Percentiles rank a stretch among this genome's conserved stretches.
Evolutionary conservation across 345 rosid genomes (phyloP).

Genomic region (Streptanthus diversifolius): DNA sequence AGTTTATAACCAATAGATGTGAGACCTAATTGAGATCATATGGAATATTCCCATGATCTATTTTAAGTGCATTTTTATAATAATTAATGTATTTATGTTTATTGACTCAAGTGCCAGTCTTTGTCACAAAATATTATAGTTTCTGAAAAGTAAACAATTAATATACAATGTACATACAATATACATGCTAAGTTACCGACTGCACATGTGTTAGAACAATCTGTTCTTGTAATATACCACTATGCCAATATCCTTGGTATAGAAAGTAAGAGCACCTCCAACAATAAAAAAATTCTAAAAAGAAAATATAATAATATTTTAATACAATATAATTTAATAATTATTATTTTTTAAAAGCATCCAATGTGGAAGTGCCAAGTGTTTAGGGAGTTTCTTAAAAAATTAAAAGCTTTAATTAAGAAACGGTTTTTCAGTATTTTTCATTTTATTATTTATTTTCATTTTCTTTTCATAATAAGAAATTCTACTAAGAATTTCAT

Average conservation of each 20-base stretch:
- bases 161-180: background rate
- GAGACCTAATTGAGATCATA: constrained; percentile 15
- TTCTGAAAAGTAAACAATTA: background rate
- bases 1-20: constrained; percentile 6
- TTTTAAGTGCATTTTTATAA: background rate
- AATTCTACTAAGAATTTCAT: too few relatives aligned
- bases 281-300: too few relatives aligned
- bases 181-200: constrained; percentile 18
- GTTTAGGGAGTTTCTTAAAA: too few relatives aligned
- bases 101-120: constrained; percentile 14
- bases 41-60: constrained; percentile 26
- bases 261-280: too few relatives aligned
- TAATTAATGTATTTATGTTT: background rate
- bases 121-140: background rate
- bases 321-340: too few relatives aligned
- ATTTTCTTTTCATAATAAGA: too few relatives aligned
- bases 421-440: too few relatives aligned
- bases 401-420: too few relatives aligned
- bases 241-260: constrained; percentile 1
- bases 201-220: constrained; percentile 22
- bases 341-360: too few relatives aligned
- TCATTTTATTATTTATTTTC: too few relatives aligned
- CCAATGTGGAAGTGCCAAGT: too few relatives aligned
- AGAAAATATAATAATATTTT: too few relatives aligned
- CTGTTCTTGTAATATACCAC: constrained; percentile 25